A percentile compares a stretch with the other conserved stretches of the same genome.
These are phyloP conservation scores for Melampsora larici-populina DNA, from an alignment of 1,284 basidiomycete genomes.

Conservation along the genomic window DNA sequence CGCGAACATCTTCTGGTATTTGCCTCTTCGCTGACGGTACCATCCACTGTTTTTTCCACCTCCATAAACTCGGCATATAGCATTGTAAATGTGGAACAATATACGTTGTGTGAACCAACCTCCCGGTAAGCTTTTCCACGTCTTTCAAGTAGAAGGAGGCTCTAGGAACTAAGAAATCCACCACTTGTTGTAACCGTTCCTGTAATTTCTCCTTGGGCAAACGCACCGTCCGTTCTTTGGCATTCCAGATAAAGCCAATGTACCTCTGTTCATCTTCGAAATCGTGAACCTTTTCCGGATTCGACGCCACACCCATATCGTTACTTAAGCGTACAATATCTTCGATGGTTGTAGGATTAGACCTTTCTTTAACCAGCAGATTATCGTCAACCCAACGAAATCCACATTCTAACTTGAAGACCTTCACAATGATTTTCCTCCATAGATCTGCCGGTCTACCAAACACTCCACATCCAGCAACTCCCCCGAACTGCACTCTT, in stretches of 20 bases:
- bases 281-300: background rate
- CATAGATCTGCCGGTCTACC: background rate
- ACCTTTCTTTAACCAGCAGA: background rate
- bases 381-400: too few species aligned
- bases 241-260: background rate
- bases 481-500: background rate
- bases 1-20: background rate
- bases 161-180: background rate
- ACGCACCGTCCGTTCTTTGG: background rate
- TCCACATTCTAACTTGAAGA: background rate
- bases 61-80: too few species aligned
- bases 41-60: background rate
- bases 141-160: background rate
- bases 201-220: background rate
- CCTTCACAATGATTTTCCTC: background rate
- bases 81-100: too few species aligned
- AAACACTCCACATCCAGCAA: constrained; percentile 1
- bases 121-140: background rate
- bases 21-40: background rate
- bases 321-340: background rate
- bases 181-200: background rate
- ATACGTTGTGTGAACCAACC: background rate
- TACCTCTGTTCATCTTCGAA: background rate
- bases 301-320: background rate
- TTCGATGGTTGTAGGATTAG: background rate